Evolutionary conservation across 371 early-diverging fungal genomes (phyloP).

Genomic region (Capniomyces stellatus): DNA sequence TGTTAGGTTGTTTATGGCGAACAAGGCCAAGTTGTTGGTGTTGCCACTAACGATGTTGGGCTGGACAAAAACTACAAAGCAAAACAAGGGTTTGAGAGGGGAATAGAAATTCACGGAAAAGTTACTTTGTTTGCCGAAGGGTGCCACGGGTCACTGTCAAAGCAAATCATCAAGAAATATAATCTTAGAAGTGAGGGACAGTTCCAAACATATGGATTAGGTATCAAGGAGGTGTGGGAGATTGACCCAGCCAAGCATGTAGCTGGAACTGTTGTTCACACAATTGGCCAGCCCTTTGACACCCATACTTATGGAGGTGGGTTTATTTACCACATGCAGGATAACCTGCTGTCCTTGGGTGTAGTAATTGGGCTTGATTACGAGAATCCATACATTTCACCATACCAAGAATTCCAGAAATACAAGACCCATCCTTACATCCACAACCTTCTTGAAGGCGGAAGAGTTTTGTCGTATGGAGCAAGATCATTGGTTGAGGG

Average conservation of each 20-base stretch:
- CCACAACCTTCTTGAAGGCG: constrained; percentile 66
- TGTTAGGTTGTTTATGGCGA: constrained; percentile 68
- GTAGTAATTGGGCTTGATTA: constrained; percentile 89
- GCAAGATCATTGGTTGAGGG: constrained; percentile 94
- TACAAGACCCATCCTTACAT: constrained; percentile 88
- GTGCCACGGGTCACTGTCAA: constrained; percentile 90
- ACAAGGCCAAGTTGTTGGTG: constrained; percentile 80
- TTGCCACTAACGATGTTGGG: constrained; percentile 92
- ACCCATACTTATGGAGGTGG: constrained; percentile 82
- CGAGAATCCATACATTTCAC: constrained; percentile 79
- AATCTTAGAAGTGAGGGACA: constrained; percentile 49
- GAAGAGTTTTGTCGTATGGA: constrained; percentile 83
- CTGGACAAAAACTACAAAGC: constrained; percentile 76
- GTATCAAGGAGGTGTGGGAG: constrained; percentile 97
- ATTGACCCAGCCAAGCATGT: constrained; percentile 68
- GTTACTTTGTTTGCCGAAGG: constrained; percentile 95
- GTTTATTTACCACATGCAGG: constrained; percentile 88
- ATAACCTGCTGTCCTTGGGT: constrained; percentile 73
- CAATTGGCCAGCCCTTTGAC: constrained; percentile 87
- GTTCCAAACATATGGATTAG: constrained; percentile 80
- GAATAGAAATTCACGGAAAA: constrained; percentile 89
- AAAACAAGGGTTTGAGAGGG: constrained; percentile 82
- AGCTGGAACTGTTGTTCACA: constrained; percentile 72
- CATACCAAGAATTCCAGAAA: constrained; percentile 93
- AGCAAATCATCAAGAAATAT: constrained; percentile 70